A percentile compares a stretch with the other conserved stretches of the same genome.
Conservation (phyloP, 148 eudicot species). For the Vaccinium myrtillus region DNA sequence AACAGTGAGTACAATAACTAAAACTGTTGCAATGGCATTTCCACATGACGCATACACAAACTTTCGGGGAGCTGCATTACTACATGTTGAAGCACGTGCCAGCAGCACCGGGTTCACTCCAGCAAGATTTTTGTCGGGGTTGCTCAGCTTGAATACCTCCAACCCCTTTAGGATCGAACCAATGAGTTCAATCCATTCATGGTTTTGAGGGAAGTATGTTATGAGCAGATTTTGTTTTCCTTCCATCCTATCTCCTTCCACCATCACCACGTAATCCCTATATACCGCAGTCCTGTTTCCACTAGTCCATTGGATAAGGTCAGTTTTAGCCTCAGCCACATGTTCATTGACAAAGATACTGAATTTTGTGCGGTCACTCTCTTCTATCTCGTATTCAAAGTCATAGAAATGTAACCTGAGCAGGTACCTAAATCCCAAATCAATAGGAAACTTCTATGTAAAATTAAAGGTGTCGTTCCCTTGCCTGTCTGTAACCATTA, state of each 20-base stretch:
- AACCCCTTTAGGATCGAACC: conserved; percentile 11
- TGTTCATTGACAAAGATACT: conserved; percentile 22
- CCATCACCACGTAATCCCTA: conserved; percentile 9
- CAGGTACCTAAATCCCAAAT: conserved; percentile 32
- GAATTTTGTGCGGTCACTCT: conserved; percentile 9
- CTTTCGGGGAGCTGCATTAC: not conserved
- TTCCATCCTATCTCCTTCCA: not conserved
- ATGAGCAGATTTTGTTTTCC: not conserved
- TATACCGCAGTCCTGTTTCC: not conserved
- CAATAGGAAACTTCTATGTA: conserved; percentile 33
- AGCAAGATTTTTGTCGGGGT: conserved; percentile 10
- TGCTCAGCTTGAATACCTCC: conserved; percentile 29
- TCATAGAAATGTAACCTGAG: conserved; percentile 28
- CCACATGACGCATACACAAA: not conserved
- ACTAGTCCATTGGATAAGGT: conserved; percentile 9
- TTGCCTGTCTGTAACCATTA: not conserved
- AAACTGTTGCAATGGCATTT: not conserved
- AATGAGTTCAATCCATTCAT: not conserved
- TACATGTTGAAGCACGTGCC: not conserved
- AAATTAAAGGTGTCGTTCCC: not conserved
- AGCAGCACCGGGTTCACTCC: not conserved
- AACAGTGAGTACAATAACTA: not conserved
- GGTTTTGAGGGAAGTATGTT: not conserved
- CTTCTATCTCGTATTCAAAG: conserved; percentile 18
- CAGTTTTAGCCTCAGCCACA: conserved; percentile 18